Conservation (phyloP, 2,329 filamentous ascomycete species). For the Ilyonectria destructans region DNA sequence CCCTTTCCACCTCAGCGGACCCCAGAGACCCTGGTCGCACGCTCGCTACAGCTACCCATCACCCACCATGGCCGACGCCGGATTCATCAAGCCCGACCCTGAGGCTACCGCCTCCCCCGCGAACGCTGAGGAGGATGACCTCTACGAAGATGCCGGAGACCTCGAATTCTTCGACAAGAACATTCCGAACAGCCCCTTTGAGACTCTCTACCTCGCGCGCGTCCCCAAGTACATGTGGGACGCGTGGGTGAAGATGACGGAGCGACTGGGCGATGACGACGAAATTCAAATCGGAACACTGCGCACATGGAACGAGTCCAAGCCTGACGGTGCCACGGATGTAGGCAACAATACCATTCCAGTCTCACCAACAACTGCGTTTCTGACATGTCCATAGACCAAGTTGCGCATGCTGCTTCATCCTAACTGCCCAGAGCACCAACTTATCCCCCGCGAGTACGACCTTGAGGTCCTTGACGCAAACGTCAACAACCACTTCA, state of each 20-base stretch:
- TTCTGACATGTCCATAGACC: constrained; percentile 45
- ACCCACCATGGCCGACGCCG: constrained; percentile 53
- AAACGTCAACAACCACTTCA: constrained; percentile 86
- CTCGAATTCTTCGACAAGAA: constrained; percentile 70
- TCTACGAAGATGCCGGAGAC: constrained; percentile 75
- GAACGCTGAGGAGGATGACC: constrained; percentile 75
- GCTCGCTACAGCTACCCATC: constrained; percentile 27
- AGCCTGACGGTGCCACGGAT: constrained; percentile 68
- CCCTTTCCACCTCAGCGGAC: background rate
- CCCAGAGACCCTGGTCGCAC: background rate
- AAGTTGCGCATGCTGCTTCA: constrained; percentile 77
- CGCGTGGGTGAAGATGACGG: constrained; percentile 73
- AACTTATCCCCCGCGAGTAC: constrained; percentile 89
- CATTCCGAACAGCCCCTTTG: constrained; percentile 57
- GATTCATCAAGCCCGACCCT: constrained; percentile 66
- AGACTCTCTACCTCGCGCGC: constrained; percentile 79
- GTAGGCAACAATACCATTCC: constrained; percentile 37
- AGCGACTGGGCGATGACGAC: constrained; percentile 82
- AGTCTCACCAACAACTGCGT: background rate
- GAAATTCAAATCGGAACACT: constrained; percentile 88
- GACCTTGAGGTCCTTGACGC: constrained; percentile 78
- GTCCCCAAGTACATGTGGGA: constrained; percentile 88
- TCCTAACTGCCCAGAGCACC: constrained; percentile 76
- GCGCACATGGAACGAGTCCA: constrained; percentile 70
- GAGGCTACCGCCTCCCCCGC: constrained; percentile 61